Conservation (phyloP, 2,329 filamentous ascomycete genomes). For the Aspergillus jensenii region DNA sequence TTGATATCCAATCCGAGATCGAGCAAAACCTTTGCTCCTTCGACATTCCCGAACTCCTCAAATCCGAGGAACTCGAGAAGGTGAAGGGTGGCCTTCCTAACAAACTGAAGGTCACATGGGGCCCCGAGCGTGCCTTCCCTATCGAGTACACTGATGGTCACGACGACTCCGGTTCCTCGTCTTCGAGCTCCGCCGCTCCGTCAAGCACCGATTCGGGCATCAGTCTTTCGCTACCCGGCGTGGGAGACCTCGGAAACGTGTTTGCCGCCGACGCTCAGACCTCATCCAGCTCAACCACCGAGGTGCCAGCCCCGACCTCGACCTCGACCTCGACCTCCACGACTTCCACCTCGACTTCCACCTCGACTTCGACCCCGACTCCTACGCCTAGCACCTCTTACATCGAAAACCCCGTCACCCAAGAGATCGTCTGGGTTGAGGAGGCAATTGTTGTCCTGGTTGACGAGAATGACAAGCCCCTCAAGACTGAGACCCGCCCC, state of each 20-base stretch:
- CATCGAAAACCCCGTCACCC: slow-evolving; percentile 22
- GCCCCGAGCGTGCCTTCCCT: slow-evolving; percentile 42
- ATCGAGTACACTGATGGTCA: slow-evolving; percentile 14
- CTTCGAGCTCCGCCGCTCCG: slow-evolving; percentile 4
- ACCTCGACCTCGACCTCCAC: slow-evolving; percentile 10
- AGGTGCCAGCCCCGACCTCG: background rate
- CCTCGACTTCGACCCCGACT: slow-evolving; percentile 20
- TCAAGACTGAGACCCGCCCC: slow-evolving; percentile 26
- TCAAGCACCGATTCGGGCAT: background rate
- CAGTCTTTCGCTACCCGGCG: slow-evolving; percentile 6
- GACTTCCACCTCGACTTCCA: slow-evolving; percentile 17
- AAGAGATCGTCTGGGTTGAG: slow-evolving; percentile 32
- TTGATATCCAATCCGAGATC: slow-evolving; percentile 63
- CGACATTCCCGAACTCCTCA: slow-evolving; percentile 55
- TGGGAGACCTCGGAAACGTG: slow-evolving; percentile 10
- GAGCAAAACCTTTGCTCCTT: slow-evolving; percentile 63
- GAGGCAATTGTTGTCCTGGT: slow-evolving; percentile 29
- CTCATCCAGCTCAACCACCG: slow-evolving; percentile 1
- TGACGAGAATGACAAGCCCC: slow-evolving; percentile 23
- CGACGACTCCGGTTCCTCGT: background rate
- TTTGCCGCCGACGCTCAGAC: background rate
- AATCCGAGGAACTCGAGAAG: slow-evolving; percentile 60
- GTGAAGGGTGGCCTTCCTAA: slow-evolving; percentile 66
- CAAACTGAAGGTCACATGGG: slow-evolving; percentile 50
- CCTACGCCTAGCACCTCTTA: slow-evolving; percentile 28